Evolutionary conservation across 345 rosid species (phyloP).

Genomic region (Laguncularia racemosa): DNA sequence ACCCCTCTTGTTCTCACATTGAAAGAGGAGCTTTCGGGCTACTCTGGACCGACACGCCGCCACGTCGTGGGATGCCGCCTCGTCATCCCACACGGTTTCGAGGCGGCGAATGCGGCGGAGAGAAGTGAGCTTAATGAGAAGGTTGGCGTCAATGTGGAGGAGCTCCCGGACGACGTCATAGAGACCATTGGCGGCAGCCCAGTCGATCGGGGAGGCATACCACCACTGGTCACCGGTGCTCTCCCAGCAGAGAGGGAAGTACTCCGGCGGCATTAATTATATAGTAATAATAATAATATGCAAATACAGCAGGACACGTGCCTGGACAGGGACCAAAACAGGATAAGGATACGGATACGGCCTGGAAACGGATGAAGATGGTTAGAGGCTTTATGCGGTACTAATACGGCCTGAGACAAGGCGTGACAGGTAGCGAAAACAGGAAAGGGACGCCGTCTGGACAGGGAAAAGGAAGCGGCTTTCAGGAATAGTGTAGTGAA

Average conservation of each 20-base stretch:
- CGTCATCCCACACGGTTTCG: slow-evolving; percentile 95
- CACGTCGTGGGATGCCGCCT: slow-evolving; percentile 43
- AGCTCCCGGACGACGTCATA: slow-evolving; percentile 82
- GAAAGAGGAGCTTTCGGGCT: slow-evolving; percentile 51
- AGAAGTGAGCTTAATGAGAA: slow-evolving; percentile 93
- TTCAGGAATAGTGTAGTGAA: not conserved
- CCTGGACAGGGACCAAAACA: too few relatives aligned
- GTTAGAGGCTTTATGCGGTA: too few relatives aligned
- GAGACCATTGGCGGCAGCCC: slow-evolving; percentile 93
- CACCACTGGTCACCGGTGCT: slow-evolving; percentile 99
- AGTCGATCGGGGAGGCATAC: slow-evolving; percentile 94
- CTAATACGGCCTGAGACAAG: too few relatives aligned
- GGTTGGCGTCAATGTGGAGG: slow-evolving; percentile 81
- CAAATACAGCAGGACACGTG: too few relatives aligned
- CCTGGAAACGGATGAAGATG: too few relatives aligned
- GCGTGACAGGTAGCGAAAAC: too few relatives aligned
- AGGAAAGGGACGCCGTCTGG: not conserved
- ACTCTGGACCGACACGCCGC: slow-evolving; percentile 66
- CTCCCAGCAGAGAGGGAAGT: slow-evolving; percentile 96
- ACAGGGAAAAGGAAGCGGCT: not conserved
- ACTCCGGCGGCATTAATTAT: slow-evolving; percentile 49
- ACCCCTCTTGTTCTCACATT: slow-evolving; percentile 46
- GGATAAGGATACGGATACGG: too few relatives aligned
- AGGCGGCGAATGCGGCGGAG: slow-evolving; percentile 96
- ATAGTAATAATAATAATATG: too few relatives aligned